Conservation (phyloP, 2,329 filamentous ascomycete species). For the Fusarium sp. region DNA sequence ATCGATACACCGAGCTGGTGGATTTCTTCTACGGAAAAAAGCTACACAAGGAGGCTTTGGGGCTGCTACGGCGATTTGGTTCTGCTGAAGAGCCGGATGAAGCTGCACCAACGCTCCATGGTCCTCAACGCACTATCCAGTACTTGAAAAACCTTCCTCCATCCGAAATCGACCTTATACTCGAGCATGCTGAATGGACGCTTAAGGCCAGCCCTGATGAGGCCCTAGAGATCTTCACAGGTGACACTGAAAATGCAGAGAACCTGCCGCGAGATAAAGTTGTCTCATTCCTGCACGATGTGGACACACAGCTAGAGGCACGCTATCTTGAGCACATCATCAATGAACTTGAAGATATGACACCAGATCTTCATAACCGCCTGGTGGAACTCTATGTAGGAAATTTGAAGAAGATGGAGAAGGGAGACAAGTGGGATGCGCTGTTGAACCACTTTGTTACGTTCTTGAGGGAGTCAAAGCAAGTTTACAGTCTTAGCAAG, state of each 20-base stretch:
- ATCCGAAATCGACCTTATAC: conserved; percentile 86
- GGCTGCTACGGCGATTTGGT: conserved; percentile 84
- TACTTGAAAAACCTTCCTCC: conserved; percentile 92
- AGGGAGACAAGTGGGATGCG: conserved; percentile 61
- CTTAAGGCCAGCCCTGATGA: conserved; percentile 74
- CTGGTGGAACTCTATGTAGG: conserved; percentile 76
- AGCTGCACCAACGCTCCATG: conserved; percentile 69
- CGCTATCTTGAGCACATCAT: conserved; percentile 92
- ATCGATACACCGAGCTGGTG: conserved; percentile 92
- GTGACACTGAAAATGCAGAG: conserved; percentile 95
- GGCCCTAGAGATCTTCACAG: conserved; percentile 92
- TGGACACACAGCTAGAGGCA: conserved; percentile 77
- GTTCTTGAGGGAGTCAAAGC: conserved; percentile 78
- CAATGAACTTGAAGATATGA: conserved; percentile 82
- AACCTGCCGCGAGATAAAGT: conserved; percentile 81
- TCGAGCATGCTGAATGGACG: conserved; percentile 93
- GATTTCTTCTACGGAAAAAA: conserved; percentile 97
- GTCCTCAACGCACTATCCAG: conserved; percentile 82
- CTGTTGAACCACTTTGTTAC: conserved; percentile 73
- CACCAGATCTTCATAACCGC: conserved; percentile 86
- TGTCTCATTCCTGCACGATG: conserved; percentile 73
- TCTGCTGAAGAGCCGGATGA: conserved; percentile 62
- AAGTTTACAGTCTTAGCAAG: conserved; percentile 78
- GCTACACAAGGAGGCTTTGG: conserved; percentile 85
- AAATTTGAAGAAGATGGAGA: conserved; percentile 58